Percentiles rank a stretch among this genome's conserved stretches.
phyloP scores from a whole-genome alignment of 2,329 filamentous ascomycete species.

The Ascochyta koolunga region DNA sequence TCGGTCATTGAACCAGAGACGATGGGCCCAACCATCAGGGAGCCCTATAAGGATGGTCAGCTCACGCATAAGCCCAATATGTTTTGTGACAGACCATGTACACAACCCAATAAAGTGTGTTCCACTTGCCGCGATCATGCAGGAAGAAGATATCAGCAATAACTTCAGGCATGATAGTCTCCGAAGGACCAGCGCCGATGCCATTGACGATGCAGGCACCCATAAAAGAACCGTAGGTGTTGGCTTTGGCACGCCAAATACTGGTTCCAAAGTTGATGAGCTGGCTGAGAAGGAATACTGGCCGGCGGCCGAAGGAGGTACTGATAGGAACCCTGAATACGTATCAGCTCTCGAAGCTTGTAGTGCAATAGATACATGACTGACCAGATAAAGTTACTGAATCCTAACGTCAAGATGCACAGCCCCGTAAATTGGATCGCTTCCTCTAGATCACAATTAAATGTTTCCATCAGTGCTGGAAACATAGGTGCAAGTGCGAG shows the following conservation, averaged over 20 bases:
- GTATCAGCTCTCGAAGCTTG: background rate
- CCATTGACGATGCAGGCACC: slow-evolving; percentile 67
- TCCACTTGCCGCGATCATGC: slow-evolving; percentile 68
- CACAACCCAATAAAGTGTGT: slow-evolving; percentile 65
- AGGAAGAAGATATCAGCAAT: slow-evolving; percentile 71
- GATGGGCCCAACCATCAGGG: slow-evolving; percentile 64
- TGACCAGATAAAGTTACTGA: slow-evolving; percentile 66
- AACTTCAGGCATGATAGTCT: slow-evolving; percentile 67
- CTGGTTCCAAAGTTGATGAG: slow-evolving; percentile 59
- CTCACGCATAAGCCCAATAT: too few species aligned
- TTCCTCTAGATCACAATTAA: slow-evolving; percentile 58
- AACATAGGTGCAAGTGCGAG: slow-evolving; percentile 66
- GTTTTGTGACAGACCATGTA: slow-evolving; percentile 56
- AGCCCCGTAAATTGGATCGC: slow-evolving; percentile 64
- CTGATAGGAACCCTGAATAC: slow-evolving; percentile 59
- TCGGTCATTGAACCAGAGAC: slow-evolving; percentile 66
- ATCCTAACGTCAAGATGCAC: slow-evolving; percentile 63
- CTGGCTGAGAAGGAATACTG: slow-evolving; percentile 59
- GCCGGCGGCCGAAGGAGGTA: slow-evolving; percentile 61
- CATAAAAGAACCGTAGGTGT: slow-evolving; percentile 67
- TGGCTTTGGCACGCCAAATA: slow-evolving; percentile 65
- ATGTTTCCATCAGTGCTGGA: slow-evolving; percentile 61
- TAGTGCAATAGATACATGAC: slow-evolving; percentile 8
- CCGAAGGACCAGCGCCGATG: slow-evolving; percentile 66
- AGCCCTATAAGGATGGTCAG: slow-evolving; percentile 45